phyloP scores from a whole-genome alignment of 495 filamentous ascomycete species.

The Aspergillus cavernicola region DNA sequence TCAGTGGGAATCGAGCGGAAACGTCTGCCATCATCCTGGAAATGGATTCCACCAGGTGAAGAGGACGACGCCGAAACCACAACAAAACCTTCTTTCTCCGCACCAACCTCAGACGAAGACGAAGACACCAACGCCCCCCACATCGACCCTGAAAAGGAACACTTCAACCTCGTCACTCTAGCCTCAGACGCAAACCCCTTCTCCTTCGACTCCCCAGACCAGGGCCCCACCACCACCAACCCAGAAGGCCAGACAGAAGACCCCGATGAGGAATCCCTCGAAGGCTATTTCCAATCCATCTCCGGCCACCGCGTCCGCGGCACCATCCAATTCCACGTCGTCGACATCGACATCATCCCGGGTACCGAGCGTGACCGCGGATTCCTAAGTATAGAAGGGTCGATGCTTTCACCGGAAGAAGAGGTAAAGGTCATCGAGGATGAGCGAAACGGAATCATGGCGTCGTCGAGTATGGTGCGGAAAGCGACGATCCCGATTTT shows the following conservation, averaged over 20 bases:
- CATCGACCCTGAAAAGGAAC: slow-evolving; percentile 43
- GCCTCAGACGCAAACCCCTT: slow-evolving; percentile 33
- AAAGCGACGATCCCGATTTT: not conserved
- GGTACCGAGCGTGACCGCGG: slow-evolving; percentile 55
- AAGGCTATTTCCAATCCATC: slow-evolving; percentile 60
- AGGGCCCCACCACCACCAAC: slow-evolving; percentile 21
- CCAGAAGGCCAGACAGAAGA: slow-evolving; percentile 29
- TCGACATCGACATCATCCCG: slow-evolving; percentile 57
- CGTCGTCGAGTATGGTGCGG: slow-evolving; percentile 2
- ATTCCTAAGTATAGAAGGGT: slow-evolving; percentile 68
- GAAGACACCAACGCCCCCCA: slow-evolving; percentile 25
- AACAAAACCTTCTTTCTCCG: not conserved
- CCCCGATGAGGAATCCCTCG: slow-evolving; percentile 20
- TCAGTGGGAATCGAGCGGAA: slow-evolving; percentile 65
- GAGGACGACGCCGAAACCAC: slow-evolving; percentile 21
- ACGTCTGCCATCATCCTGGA: slow-evolving; percentile 64
- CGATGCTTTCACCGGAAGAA: slow-evolving; percentile 52
- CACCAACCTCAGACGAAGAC: slow-evolving; percentile 21
- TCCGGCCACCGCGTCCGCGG: slow-evolving; percentile 60
- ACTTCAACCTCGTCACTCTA: slow-evolving; percentile 36
- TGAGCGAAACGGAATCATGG: slow-evolving; percentile 31
- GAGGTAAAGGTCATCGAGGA: slow-evolving; percentile 37
- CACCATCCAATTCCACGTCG: slow-evolving; percentile 57
- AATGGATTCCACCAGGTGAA: slow-evolving; percentile 51
- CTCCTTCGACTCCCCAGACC: slow-evolving; percentile 7